Conservation (phyloP, 148 eudicot species). For the Dysphania ambrosioides region DNA sequence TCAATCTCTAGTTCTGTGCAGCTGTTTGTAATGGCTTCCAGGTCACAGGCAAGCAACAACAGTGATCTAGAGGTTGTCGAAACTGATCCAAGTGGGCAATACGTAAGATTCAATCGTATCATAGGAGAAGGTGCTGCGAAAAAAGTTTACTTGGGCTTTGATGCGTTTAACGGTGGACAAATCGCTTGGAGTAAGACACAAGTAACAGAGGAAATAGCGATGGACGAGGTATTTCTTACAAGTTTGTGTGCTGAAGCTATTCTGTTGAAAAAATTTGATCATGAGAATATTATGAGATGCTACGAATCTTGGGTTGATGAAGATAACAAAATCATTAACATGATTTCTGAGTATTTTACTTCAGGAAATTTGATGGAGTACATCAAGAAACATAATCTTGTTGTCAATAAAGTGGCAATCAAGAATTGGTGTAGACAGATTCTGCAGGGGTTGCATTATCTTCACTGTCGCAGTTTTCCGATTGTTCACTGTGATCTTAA, state of each 20-base stretch:
- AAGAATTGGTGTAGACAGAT: slow-evolving; percentile 35
- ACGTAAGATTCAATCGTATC: slow-evolving; percentile 2
- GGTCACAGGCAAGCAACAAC: too few relatives aligned
- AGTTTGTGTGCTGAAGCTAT: not conserved
- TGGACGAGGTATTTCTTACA: too few relatives aligned
- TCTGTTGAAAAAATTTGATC: slow-evolving; percentile 24
- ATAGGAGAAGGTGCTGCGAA: not conserved
- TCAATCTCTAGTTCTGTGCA: too few relatives aligned
- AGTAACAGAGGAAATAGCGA: too few relatives aligned
- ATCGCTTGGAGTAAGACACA: slow-evolving; percentile 6
- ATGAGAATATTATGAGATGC: slow-evolving; percentile 32
- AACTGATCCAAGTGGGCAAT: slow-evolving; percentile 6
- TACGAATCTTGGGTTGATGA: slow-evolving; percentile 33
- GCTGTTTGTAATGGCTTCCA: too few relatives aligned
- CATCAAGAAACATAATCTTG: slow-evolving; percentile 22
- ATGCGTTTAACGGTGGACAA: slow-evolving; percentile 7
- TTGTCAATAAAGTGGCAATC: slow-evolving; percentile 22
- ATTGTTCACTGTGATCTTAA: slow-evolving; percentile 33
- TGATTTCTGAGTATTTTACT: slow-evolving; percentile 33
- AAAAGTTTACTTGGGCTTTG: slow-evolving; percentile 15
- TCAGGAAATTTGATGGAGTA: slow-evolving; percentile 32
- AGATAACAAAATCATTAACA: slow-evolving; percentile 21
- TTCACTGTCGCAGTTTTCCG: slow-evolving; percentile 30
- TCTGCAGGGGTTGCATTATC: slow-evolving; percentile 23
- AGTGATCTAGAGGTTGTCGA: not conserved